Evolutionary conservation across 116 monocot species (phyloP).

Genomic region (Cymodocea nodosa): DNA sequence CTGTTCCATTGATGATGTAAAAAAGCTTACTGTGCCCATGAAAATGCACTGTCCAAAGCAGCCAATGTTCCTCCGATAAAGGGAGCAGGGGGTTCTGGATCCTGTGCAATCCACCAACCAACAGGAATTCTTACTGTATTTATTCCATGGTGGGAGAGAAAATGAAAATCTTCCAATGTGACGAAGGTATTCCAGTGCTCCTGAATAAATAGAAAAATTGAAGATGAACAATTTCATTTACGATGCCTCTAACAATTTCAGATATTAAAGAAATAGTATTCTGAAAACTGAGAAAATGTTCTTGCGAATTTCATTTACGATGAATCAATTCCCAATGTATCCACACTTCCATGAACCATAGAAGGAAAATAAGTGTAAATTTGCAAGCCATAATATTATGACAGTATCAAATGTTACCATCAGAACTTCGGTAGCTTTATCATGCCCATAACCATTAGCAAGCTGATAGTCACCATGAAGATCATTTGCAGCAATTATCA

Average conservation of each 20-base stretch:
- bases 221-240: too few relatives aligned
- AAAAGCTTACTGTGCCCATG: conserved; percentile 66
- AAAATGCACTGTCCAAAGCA: conserved; percentile 58
- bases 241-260: too few relatives aligned
- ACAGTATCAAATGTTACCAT: conserved; percentile 19
- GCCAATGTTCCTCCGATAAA: conserved; percentile 56
- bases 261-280: too few relatives aligned
- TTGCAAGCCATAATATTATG: background rate
- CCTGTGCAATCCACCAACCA: conserved; percentile 81
- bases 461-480: conserved; percentile 84
- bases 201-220: conserved; percentile 20
- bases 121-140: conserved; percentile 78
- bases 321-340: background rate
- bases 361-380: background rate
- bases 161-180: conserved; percentile 54
- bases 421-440: conserved; percentile 42
- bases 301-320: too few relatives aligned
- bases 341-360: background rate
- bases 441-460: conserved; percentile 67
- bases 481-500: conserved; percentile 51
- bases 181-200: conserved; percentile 51
- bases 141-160: conserved; percentile 48
- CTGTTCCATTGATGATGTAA: conserved; percentile 2
- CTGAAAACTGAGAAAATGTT: too few relatives aligned
- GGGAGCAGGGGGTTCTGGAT: conserved; percentile 70